Conservation (phyloP, 345 rosid species). For the Melaleuca alternifolia region DNA sequence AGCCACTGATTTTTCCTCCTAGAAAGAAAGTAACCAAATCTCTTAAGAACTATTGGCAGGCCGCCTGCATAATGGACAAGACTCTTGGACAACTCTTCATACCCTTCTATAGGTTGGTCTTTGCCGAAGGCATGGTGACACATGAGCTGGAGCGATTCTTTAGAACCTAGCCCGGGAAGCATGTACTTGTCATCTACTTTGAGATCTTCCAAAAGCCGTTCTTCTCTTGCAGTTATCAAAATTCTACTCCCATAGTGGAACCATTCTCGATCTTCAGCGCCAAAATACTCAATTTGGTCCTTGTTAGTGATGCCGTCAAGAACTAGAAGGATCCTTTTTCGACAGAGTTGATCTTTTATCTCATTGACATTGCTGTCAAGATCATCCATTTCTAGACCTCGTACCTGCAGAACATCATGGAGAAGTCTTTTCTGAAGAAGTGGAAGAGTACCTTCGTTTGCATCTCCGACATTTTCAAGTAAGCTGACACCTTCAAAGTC, state of each 20-base stretch:
- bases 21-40: too few species aligned
- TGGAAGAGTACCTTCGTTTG: background rate
- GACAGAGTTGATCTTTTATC: background rate
- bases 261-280: background rate
- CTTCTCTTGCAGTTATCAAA: background rate
- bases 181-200: too few species aligned
- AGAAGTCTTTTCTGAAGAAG: background rate
- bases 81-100: too few species aligned
- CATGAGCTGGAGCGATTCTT: too few species aligned
- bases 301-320: background rate
- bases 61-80: too few species aligned
- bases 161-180: too few species aligned
- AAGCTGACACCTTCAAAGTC: constrained; percentile 4
- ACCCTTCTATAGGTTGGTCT: too few species aligned
- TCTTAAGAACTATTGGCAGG: too few species aligned
- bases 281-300: background rate
- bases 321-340: background rate
- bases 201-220: background rate
- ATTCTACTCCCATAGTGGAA: background rate
- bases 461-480: constrained; percentile 1
- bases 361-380: background rate
- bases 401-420: background rate
- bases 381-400: background rate
- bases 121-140: too few species aligned
- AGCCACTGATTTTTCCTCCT: too few species aligned